A percentile compares a stretch with the other conserved stretches of the same genome.
Evolutionary conservation across 73 alveolate species (phyloP).

Genomic region (Paramecium bursaria): DNA sequence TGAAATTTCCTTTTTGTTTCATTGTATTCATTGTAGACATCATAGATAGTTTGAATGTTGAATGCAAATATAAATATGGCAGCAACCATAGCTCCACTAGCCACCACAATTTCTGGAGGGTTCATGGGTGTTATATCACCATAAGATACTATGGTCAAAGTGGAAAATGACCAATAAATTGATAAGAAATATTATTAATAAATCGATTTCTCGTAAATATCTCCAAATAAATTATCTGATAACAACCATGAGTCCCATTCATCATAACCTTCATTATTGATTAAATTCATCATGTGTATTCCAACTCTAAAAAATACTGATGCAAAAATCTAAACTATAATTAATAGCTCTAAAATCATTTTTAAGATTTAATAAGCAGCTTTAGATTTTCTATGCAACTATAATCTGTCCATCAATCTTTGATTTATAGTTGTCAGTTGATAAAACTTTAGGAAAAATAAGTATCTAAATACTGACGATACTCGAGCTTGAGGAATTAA

Average conservation of each 20-base stretch:
- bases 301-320: constrained; percentile 49
- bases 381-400: constrained; percentile 54
- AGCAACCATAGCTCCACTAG: constrained; percentile 5
- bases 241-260: constrained; percentile 47
- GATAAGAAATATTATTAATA: constrained; percentile 7
- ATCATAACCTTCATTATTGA: constrained; percentile 7
- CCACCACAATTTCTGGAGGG: constrained; percentile 1
- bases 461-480: constrained; percentile 22
- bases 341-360: constrained; percentile 23
- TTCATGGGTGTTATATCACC: constrained; percentile 51
- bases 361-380: constrained; percentile 29
- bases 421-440: background rate
- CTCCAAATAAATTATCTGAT: constrained; percentile 1
- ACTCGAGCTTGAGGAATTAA: background rate
- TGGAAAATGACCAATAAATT: constrained; percentile 44
- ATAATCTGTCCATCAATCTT: constrained; percentile 23
- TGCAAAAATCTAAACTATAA: constrained; percentile 20
- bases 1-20: constrained; percentile 32
- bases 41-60: constrained; percentile 30
- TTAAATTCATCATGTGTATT: background rate
- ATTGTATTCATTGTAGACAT: constrained; percentile 34
- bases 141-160: constrained; percentile 46
- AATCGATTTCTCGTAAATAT: constrained; percentile 4
- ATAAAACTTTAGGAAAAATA: constrained; percentile 10
- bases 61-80: constrained; percentile 50